Evolutionary conservation across 2,329 filamentous ascomycete genomes (phyloP), one percentile per base, ranked within the genome.

Genomic region (Furcasterigmium furcatum): DNA sequence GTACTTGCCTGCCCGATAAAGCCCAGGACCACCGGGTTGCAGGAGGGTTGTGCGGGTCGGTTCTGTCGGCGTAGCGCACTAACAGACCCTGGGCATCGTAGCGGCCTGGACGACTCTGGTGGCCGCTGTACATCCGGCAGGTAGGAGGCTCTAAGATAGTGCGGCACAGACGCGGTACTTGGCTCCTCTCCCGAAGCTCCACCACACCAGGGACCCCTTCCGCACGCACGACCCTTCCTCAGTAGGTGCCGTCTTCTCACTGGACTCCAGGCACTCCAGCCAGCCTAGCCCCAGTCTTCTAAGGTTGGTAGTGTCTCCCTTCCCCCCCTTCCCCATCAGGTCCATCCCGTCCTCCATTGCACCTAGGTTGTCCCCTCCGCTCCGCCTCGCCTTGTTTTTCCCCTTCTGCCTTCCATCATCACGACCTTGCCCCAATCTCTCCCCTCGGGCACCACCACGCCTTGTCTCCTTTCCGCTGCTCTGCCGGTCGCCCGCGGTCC

Each of bases 331-430:
- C 18, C n/a, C 10, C 5, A 18, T 18, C 34, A 16, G 14, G 14
- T 32, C 30, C 30, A 32, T 16, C 30, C 30, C 18, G 14, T 32
- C 30, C 30, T 38, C 22, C 20, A n/a, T 13, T 16, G 30, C 34
- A 9, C 34, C 18, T 36, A 19, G n/a, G n/a, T 16, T 12, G 21
- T 29, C 38, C 38, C 38, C 38, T 40, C 36, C 13, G 16, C 36
- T 38, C n/a, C 19, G 21, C 24, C 45, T 43, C 45, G 30, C 45
- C 20, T 41, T 27, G 42, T 30, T 46, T 38, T 43, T 29, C 38
- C 34, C 41, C 21, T 35, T 47, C 43, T 42, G 35, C 43, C 36
- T 47, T 25, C 46, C 43, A 44, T 49, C 49, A 38, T 41, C 25
- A 38, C 27, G 39, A 10, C 39, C 24, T 34, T 32, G 43, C 25